These are phyloP conservation scores for Apiospora hydei DNA, from an alignment of 2,329 filamentous ascomycete species.

Conservation along the genomic window DNA sequence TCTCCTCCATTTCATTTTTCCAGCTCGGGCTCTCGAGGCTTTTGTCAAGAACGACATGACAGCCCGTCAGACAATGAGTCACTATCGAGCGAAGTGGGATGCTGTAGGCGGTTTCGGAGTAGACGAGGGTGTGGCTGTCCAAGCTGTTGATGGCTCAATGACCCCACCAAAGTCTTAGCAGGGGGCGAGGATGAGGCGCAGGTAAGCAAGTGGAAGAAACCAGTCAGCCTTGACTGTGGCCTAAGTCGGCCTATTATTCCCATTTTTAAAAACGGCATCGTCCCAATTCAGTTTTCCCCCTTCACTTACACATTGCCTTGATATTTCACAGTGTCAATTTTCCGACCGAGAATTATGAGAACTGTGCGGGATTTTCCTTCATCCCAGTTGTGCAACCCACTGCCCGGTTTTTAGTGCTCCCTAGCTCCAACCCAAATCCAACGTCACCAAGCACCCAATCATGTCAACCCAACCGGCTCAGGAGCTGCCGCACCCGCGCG, in stretches of 20 bases:
- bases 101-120: background rate
- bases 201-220: background rate
- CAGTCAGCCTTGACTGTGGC: background rate
- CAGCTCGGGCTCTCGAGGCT: constrained; percentile 36
- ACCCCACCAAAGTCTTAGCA: background rate
- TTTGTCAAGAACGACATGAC: constrained; percentile 40
- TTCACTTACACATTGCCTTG: background rate
- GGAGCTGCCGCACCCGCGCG: constrained; percentile 44
- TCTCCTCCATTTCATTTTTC: constrained; percentile 42
- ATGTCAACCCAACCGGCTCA: background rate
- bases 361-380: background rate
- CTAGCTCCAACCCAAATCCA: constrained; percentile 6
- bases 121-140: background rate
- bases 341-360: rapidly evolving
- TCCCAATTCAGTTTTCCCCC: no score
- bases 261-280: background rate
- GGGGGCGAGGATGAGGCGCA: background rate
- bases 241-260: background rate
- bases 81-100: constrained; percentile 44
- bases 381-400: background rate
- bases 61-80: constrained; percentile 38
- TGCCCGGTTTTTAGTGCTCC: background rate
- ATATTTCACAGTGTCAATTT: background rate
- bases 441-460: background rate
- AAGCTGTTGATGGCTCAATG: background rate